phyloP scores from a whole-genome alignment of 345 rosid genomes.

The Mallotus nudiflorus region DNA sequence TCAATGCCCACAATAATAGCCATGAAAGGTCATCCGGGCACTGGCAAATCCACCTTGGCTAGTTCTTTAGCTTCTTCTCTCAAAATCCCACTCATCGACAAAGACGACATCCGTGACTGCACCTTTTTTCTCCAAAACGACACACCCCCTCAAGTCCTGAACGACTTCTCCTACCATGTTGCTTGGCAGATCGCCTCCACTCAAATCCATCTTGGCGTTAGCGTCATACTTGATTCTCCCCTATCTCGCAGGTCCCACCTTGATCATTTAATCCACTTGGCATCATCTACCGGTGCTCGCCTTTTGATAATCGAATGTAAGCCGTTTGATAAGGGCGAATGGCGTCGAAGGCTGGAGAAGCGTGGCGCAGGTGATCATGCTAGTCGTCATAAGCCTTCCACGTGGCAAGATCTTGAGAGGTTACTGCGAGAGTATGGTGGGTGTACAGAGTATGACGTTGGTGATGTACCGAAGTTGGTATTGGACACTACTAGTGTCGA shows the following conservation, averaged over 20 bases:
- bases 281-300: conserved; percentile 32
- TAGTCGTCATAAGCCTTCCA: conserved; percentile 67
- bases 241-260: conserved; percentile 52
- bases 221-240: conserved; percentile 58
- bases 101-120: conserved; percentile 67
- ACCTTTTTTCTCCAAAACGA: conserved; percentile 42
- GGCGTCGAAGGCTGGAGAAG: conserved; percentile 54
- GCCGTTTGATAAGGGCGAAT: conserved; percentile 48
- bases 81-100: conserved; percentile 60
- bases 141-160: conserved; percentile 42
- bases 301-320: conserved; percentile 53
- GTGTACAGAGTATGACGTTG: conserved; percentile 57
- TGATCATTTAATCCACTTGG: conserved; percentile 41
- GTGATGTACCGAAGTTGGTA: conserved; percentile 47
- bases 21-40: conserved; percentile 78
- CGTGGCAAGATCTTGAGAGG: conserved; percentile 62
- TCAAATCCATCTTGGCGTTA: conserved; percentile 53
- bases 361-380: conserved; percentile 25
- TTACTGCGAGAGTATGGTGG: conserved; percentile 54
- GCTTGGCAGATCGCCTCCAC: conserved; percentile 49
- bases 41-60: conserved; percentile 62
- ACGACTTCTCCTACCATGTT: conserved; percentile 55
- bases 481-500: conserved; percentile 49
- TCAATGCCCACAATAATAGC: conserved; percentile 40
- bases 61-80: conserved; percentile 45